Evolutionary conservation across 208 protist species (phyloP), one percentile per base, ranked within the genome.

Genomic region (Trypanosoma conorhini): DNA sequence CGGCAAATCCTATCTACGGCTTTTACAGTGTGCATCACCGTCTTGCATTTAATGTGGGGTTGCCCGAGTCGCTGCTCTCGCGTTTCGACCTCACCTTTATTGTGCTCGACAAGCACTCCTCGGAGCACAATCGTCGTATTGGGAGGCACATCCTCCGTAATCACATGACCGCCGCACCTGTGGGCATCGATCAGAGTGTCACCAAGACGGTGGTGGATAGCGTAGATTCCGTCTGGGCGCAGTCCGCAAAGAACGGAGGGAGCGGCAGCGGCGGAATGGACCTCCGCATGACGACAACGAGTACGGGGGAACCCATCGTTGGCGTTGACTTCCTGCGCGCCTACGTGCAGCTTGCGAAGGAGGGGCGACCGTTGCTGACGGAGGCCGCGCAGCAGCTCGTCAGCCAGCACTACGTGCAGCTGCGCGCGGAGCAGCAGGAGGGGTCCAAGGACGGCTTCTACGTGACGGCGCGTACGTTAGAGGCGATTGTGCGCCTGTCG

Each of bases 51-150:
- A 99, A 99, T 74, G 97, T 99, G 35, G 92, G 87, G 13, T 79
- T 99, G 17, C 98, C 99, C 8, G 98, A 99, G 76, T 99, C 99
- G 1, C 87, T 99, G 22, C 89, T 99, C 28, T 99, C 98, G 8
- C 96, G 99, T 89, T 99, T 99, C 74, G 99, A 99, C 82, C 81
- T 99, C 0, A 90, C 99, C 33, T 99, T 99, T 84, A 99, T 99
- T 74, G 87, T 99, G 2, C 81, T 99, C 7, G 99, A 99, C 78
- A 84, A 92, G 38, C 85, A 96, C 40, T 87, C 94, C 52, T 85
- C 93, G 1, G 83, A 96, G 69, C 80, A 94, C 61, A 99, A 99
- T 73, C 75, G 90, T 10, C 76, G 74, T 33, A 98, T 99, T 21
- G 89, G 96, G 0, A 77, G 80, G 17, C 98, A 99, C 83, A 98